Conservation (phyloP, 345 rosid species). For the Populus pruinosa region DNA sequence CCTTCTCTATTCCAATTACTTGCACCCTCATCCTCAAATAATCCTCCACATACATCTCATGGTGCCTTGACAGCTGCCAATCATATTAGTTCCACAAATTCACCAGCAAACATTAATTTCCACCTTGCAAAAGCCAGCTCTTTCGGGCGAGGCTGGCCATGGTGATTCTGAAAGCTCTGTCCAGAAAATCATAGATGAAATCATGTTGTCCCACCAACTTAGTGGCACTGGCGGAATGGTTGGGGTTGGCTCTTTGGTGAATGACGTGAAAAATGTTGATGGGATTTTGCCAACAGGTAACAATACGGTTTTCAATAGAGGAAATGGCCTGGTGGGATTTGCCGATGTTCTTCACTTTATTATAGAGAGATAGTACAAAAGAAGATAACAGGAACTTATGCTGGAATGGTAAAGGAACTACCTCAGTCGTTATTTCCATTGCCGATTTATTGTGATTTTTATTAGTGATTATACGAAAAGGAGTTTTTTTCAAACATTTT, state of each 20-base stretch:
- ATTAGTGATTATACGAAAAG: no score
- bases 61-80: conserved; percentile 44
- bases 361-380: no score
- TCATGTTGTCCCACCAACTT: conserved; percentile 63
- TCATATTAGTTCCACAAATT: conserved; percentile 54
- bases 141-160: conserved; percentile 51
- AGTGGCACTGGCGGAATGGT: conserved; percentile 48
- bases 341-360: no score
- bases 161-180: conserved; percentile 73
- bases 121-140: conserved; percentile 54
- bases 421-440: no score
- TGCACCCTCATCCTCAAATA: conserved; percentile 56
- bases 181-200: conserved; percentile 60
- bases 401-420: no score
- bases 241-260: conserved; percentile 52
- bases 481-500: no score
- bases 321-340: conserved; percentile 43
- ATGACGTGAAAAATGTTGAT: conserved; percentile 51
- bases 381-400: no score
- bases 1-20: conserved; percentile 73
- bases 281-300: conserved; percentile 46
- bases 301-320: conserved; percentile 41
- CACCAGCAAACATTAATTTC: conserved; percentile 40
- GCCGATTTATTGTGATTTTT: no score
- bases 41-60: conserved; percentile 37